Evolutionary conservation across 164 flowering plant species (phyloP), one percentile per base, ranked within the genome.

Genomic region (Magnolia sinica): DNA sequence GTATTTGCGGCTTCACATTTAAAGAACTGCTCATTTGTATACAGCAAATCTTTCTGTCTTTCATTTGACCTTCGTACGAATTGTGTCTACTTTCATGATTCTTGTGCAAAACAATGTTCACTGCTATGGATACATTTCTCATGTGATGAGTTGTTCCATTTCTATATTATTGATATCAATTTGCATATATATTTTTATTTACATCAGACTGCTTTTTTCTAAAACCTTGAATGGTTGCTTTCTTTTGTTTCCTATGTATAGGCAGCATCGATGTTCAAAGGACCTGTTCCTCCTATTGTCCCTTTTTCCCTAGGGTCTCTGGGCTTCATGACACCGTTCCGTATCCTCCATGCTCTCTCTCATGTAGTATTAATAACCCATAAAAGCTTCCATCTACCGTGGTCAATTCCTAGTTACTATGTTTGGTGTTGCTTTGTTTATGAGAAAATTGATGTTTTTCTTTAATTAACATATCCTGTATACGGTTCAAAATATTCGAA

Each of bases 201-300:
- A 11, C 24, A 29, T 13, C 65, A 63, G 19, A 63, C 22, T 37
- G 45, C 8, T 63, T 63, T 63, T n/a, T n/a, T 0, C 65, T 63
- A n/a, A 65, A 65, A 23, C 27, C 5, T 14, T 65, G 50, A 68
- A 20, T 31, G 27, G 50, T 29, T 37, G 27, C 61, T 50, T 71
- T 23, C 29, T 7, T 9, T 50, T 50, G 52, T 31, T 50, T 67
- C 58, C 76, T 76, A 29, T 77, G 74, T 89, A 82, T 91, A 96
- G 99, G 98, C 98, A 24, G 98, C 99, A 73, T 91, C 98, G n/a
- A 86, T 92, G 92, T 96, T 96, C 85, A 94, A 93, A 85, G 99
- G 99, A 24, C 94, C 99, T 45, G 97, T 96, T 81, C 99, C 99
- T 86, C 98, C 96, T 37, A 70, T 96, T 50, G 95, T 96, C 19